Evolutionary conservation across 768 basidiomycete genomes (phyloP).

Genomic region (Hirschioporus abietinus): DNA sequence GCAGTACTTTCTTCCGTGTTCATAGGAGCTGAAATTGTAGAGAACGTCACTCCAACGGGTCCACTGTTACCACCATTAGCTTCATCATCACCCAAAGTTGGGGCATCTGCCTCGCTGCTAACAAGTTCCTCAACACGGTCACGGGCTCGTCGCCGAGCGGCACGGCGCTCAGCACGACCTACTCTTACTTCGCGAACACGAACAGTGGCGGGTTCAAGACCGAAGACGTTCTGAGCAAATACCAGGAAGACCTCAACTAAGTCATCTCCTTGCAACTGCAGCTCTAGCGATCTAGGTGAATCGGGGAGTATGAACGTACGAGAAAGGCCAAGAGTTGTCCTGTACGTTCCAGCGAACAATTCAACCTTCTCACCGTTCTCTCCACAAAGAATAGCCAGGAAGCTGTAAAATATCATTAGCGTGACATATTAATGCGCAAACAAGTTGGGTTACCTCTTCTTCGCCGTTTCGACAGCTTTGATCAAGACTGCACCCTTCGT

Average conservation of each 20-base stretch:
- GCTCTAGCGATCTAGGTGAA: conserved; percentile 80
- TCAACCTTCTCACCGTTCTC: conserved; percentile 93
- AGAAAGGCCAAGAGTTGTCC: conserved; percentile 86
- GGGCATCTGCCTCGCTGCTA: conserved; percentile 38
- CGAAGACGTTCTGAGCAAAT: conserved; percentile 88
- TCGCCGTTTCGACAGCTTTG: conserved; percentile 84
- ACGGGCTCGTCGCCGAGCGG: conserved; percentile 74
- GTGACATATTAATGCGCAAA: background rate
- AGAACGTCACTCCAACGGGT: conserved; percentile 49
- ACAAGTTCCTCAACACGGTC: conserved; percentile 52
- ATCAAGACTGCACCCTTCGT: conserved; percentile 82
- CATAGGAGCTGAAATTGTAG: conserved; percentile 34
- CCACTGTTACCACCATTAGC: conserved; percentile 51
- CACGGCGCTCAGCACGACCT: conserved; percentile 80
- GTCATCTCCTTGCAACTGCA: conserved; percentile 89
- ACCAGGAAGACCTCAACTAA: conserved; percentile 89
- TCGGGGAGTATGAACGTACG: conserved; percentile 91
- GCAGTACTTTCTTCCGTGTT: conserved; percentile 39
- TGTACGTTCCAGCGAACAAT: conserved; percentile 85
- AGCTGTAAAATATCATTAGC: conserved; percentile 39
- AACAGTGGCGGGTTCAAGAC: conserved; percentile 88
- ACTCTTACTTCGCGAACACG: conserved; percentile 92
- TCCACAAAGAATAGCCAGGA: conserved; percentile 88
- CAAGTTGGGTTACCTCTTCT: conserved; percentile 58
- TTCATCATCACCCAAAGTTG: conserved; percentile 43